These are phyloP conservation scores for Hypoxylon sp. DNA, from an alignment of 2,329 filamentous ascomycete genomes.

Conservation along the genomic window DNA sequence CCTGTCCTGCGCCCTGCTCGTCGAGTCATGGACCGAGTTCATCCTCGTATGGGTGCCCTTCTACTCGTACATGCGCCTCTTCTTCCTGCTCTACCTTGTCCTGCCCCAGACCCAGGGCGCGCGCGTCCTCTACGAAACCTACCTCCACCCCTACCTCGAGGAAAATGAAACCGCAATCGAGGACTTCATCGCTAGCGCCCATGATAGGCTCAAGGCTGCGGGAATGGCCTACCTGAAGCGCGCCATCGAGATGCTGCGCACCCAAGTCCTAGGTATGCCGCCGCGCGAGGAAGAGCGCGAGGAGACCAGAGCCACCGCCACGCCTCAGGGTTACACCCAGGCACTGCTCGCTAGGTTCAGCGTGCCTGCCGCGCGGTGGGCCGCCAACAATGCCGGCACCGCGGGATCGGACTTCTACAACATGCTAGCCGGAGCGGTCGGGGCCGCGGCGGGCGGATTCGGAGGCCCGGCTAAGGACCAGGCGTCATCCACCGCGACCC, in stretches of 20 bases:
- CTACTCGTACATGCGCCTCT: conserved; percentile 90
- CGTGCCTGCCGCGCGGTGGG: conserved; percentile 78
- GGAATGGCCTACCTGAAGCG: conserved; percentile 83
- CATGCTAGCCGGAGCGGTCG: conserved; percentile 81
- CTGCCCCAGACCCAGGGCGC: conserved; percentile 98
- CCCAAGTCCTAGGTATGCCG: conserved; percentile 83
- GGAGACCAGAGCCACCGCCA: conserved; percentile 60
- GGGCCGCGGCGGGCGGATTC: conserved; percentile 66
- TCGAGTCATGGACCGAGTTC: conserved; percentile 90
- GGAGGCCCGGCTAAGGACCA: conserved; percentile 50
- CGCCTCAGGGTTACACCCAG: conserved; percentile 78
- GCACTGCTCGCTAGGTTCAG: conserved; percentile 87
- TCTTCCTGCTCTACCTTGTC: conserved; percentile 93
- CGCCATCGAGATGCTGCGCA: conserved; percentile 79
- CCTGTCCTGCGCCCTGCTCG: conserved; percentile 82
- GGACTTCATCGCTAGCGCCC: conserved; percentile 84
- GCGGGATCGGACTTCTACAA: conserved; percentile 79
- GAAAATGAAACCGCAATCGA: conserved; percentile 93
- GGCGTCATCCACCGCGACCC: conserved; percentile 67
- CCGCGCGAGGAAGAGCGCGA: conserved; percentile 63
- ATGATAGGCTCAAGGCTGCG: conserved; percentile 82
- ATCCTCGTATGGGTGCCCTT: conserved; percentile 93
- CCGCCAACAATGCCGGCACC: conserved; percentile 61
- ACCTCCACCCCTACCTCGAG: conserved; percentile 89
- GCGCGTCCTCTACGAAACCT: conserved; percentile 84